A percentile compares a stretch with the other conserved stretches of the same genome.
phyloP scores from a whole-genome alignment of 164 flowering plant species.

The Berberis thunbergii region DNA sequence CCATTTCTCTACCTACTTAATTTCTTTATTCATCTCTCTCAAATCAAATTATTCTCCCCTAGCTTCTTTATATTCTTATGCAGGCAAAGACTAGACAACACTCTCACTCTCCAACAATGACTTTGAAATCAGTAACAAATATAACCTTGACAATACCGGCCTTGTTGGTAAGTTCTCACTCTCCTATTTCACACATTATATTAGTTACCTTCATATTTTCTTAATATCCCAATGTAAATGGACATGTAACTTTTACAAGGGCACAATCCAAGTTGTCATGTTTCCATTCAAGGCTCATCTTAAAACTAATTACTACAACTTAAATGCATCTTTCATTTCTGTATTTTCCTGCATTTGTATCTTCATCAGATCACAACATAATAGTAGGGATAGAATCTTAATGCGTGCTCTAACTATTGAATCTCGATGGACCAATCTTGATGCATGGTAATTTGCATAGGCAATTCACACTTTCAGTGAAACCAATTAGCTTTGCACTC shows the following conservation, averaged over 20 bases:
- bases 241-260: not conserved
- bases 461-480: no score
- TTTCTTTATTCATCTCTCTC: no score
- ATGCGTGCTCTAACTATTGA: no score
- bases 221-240: not conserved
- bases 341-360: not conserved
- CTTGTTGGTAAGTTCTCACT: conserved; percentile 70
- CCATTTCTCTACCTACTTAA: no score
- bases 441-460: no score
- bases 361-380: not conserved
- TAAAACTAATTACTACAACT: not conserved
- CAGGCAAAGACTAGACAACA: conserved; percentile 66
- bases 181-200: not conserved
- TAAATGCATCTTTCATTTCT: not conserved
- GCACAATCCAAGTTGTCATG: not conserved
- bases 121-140: conserved; percentile 55
- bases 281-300: not conserved
- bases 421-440: no score
- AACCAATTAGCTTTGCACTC: no score
- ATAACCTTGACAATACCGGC: conserved; percentile 82
- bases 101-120: conserved; percentile 41
- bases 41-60: no score
- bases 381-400: no score
- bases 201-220: not conserved
- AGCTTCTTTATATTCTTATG: conserved; percentile 13